Evolutionary conservation across 2,329 filamentous ascomycete species (phyloP).

Genomic region (Westerdykella sp.): DNA sequence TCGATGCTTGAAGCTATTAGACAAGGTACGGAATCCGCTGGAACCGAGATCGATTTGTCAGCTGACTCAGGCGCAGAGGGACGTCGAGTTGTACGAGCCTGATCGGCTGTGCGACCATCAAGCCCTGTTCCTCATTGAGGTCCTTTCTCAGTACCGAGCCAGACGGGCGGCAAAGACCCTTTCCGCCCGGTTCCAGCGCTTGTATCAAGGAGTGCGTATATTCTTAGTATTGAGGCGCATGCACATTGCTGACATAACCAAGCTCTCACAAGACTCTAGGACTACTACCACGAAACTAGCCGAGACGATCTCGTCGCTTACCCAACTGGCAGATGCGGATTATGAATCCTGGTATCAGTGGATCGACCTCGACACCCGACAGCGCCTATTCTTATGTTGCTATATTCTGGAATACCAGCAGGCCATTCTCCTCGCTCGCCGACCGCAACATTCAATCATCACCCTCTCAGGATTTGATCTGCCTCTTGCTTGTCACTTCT

Average conservation of each 20-base stretch:
- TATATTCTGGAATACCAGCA: constrained; percentile 41
- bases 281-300: constrained; percentile 11
- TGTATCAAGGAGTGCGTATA: constrained; percentile 31
- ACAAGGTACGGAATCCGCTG: constrained; percentile 19
- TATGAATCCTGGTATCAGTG: constrained; percentile 29
- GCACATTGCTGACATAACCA: constrained; percentile 7
- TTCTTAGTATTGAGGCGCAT: not conserved
- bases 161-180: constrained; percentile 34
- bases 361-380: constrained; percentile 26
- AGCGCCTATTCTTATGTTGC: constrained; percentile 38
- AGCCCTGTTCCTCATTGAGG: constrained; percentile 40
- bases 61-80: constrained; percentile 23
- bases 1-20: constrained; percentile 37
- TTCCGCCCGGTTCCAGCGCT: constrained; percentile 34
- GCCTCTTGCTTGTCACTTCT: constrained; percentile 31
- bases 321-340: constrained; percentile 16
- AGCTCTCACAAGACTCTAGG: constrained; percentile 20
- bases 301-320: constrained; percentile 12
- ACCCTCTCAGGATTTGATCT: constrained; percentile 26
- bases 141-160: constrained; percentile 39
- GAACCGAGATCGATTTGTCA: not conserved
- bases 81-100: constrained; percentile 16
- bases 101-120: constrained; percentile 40
- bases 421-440: constrained; percentile 23
- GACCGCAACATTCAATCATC: constrained; percentile 12